These are phyloP conservation scores for Platanthera guangdongensis DNA, from an alignment of 106 monocot genomes.

Conservation along the genomic window DNA sequence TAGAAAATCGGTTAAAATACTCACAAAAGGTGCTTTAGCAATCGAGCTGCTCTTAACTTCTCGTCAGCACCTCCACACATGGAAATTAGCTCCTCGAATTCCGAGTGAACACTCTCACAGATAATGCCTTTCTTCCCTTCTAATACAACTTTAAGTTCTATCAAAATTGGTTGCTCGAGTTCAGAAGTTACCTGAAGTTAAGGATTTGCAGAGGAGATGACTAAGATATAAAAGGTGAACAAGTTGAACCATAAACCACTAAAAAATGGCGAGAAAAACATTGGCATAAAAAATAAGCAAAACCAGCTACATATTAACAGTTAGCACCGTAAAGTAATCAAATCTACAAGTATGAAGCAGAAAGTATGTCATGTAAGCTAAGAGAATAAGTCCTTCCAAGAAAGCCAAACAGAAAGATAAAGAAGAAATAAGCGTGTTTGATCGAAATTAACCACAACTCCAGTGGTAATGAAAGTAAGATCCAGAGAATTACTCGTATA, in stretches of 20 bases:
- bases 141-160: conserved; percentile 33
- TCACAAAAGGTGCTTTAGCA: conserved; percentile 55
- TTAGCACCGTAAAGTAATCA: no score
- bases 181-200: conserved; percentile 57
- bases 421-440: no score
- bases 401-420: no score
- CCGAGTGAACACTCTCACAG: conserved; percentile 50
- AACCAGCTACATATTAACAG: not conserved
- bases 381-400: no score
- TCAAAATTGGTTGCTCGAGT: conserved; percentile 60
- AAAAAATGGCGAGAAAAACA: not conserved
- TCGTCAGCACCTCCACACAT: conserved; percentile 79
- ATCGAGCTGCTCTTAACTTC: conserved; percentile 48
- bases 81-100: conserved; percentile 68
- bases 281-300: not conserved
- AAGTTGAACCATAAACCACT: not conserved
- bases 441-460: not conserved
- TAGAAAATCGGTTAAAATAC: conserved; percentile 16
- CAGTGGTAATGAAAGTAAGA: not conserved
- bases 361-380: no score
- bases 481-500: not conserved
- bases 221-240: not conserved
- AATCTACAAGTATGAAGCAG: no score
- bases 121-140: conserved; percentile 66
- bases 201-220: not conserved